phyloP scores from a whole-genome alignment of 805 yeast species.

The Starmerella floricola region DNA sequence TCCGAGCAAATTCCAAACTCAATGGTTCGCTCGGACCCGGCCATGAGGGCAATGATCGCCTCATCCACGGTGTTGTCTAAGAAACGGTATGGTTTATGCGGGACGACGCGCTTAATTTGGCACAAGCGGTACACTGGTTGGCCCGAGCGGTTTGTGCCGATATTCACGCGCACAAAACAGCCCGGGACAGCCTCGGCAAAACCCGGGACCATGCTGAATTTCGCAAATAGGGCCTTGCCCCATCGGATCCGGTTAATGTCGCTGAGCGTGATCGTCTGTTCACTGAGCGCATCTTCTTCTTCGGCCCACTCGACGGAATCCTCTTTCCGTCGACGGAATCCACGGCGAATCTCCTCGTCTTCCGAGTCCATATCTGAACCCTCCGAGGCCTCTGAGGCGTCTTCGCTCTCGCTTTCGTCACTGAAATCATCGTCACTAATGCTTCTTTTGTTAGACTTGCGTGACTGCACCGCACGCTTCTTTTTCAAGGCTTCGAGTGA shows the following conservation, averaged over 20 bases:
- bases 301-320: conserved; percentile 37
- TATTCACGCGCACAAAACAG: conserved; percentile 70
- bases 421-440: conserved; percentile 34
- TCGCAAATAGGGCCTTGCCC: conserved; percentile 64
- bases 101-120: conserved; percentile 53
- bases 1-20: conserved; percentile 76
- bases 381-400: conserved; percentile 29
- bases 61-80: conserved; percentile 41
- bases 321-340: conserved; percentile 26
- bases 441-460: conserved; percentile 3
- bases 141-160: conserved; percentile 58
- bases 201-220: conserved; percentile 70
- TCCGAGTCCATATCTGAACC: conserved; percentile 34
- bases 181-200: conserved; percentile 60
- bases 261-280: conserved; percentile 37
- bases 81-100: conserved; percentile 38
- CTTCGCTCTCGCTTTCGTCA: conserved; percentile 34
- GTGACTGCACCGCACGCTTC: conserved; percentile 30
- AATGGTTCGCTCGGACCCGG: conserved; percentile 57
- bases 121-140: conserved; percentile 71
- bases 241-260: conserved; percentile 66
- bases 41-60: conserved; percentile 69
- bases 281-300: conserved; percentile 29
- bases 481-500: conserved; percentile 66
- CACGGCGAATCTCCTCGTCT: conserved; percentile 24